Percentiles rank a stretch among this genome's conserved stretches.
These are phyloP conservation scores for Lasiodiplodia sp. DNA, from an alignment of 2,329 filamentous ascomycete species.

Conservation along the genomic window DNA sequence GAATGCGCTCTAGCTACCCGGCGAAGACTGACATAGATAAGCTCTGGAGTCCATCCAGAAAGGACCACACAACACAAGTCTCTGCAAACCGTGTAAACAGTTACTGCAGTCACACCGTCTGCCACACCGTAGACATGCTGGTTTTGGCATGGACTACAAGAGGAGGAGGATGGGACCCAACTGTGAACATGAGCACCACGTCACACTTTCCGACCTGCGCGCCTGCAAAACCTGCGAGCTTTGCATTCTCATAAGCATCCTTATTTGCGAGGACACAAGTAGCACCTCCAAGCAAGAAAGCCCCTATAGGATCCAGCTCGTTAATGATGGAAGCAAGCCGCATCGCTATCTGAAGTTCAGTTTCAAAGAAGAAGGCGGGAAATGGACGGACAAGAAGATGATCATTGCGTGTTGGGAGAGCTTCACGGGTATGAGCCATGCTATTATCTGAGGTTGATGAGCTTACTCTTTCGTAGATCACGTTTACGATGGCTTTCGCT, in stretches of 20 bases:
- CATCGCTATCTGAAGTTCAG: constrained; percentile 9
- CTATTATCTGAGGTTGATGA: too few species aligned
- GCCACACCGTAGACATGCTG: not conserved
- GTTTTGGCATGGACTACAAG: not conserved
- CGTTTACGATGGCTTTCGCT: not conserved
- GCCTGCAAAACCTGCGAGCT: not conserved
- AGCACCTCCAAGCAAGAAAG: not conserved
- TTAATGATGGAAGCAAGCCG: not conserved
- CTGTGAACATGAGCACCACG: constrained; percentile 9
- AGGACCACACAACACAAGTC: not conserved
- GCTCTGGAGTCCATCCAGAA: not conserved
- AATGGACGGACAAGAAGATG: constrained; percentile 13
- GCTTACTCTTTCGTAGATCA: not conserved
- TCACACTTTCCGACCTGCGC: not conserved
- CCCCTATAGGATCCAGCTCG: not conserved
- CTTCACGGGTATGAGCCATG: not conserved
- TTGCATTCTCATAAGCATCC: constrained; percentile 1
- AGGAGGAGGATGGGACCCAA: not conserved
- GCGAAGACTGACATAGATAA: not conserved
- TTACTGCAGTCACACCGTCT: not conserved
- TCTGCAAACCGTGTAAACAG: not conserved
- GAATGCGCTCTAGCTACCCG: not conserved
- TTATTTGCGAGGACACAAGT: not conserved
- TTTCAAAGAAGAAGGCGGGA: not conserved
- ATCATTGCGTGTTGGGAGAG: constrained; percentile 11